Base-by-base conservation (phyloP, 805 yeast species). In the Scheffersomyces ergatensis region DNA sequence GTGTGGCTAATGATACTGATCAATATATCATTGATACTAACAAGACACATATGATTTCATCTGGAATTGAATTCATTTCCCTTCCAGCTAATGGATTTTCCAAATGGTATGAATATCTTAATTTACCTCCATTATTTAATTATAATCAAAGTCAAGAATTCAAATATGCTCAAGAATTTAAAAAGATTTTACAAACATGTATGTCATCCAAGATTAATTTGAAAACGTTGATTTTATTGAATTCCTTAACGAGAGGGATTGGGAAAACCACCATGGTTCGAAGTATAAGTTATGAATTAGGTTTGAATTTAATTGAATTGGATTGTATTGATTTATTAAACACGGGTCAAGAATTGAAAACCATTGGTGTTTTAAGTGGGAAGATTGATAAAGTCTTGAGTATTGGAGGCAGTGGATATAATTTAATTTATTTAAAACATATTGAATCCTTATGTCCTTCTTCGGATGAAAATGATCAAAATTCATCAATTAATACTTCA, bases 341-440 rank as follows among this genome's bases (percentile, higher is more conserved):
- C 41, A 77, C 81, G 1, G 87, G 89, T 1, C 79, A 87, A 12
- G 92, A 85, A 40, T 64, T 81, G 23, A 89, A 89, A 54, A 85
- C 90, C 0, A 65, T 92, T 16, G 99, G 96, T 0, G 63, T 78
- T 1, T 67, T 92, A 11, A 67, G 78, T 37, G 98, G 96, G 0
- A 80, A 83, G 53, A 68, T 88, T 5, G 97, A 89, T 47, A 72
- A 82, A 66, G 78, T 30, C 58, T 78, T 45, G 67, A 78, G 11
- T 55, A 62, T 44, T 67, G 77, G 36, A 3, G 45, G 40, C 5
- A 40, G 33, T 3, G 39, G 57, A 0, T 64, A 54, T 42, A 63
- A 65, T 37, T 67, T 90, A 1, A 59, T 89, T 0, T 77, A 76
- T 48, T 54, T 89, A 18, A 76, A 77, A 43, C 97, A 92, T 57